Conservation (phyloP, 495 filamentous ascomycete genomes). For the Bathelium albidoporum region DNA sequence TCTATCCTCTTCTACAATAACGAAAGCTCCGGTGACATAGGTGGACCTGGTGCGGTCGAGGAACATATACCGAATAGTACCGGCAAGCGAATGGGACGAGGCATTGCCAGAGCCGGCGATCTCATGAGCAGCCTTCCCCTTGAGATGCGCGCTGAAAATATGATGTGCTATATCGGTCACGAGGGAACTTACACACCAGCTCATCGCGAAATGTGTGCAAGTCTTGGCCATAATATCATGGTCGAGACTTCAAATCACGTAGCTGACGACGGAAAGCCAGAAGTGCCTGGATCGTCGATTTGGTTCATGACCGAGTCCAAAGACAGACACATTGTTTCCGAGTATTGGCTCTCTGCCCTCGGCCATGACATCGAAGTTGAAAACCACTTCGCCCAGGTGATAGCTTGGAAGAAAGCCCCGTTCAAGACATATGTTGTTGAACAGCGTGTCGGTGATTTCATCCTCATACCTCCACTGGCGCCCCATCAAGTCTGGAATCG, state of each 20-base stretch:
- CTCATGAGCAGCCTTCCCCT: constrained; percentile 86
- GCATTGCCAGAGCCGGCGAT: constrained; percentile 62
- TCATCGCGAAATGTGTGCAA: constrained; percentile 96
- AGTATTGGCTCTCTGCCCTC: constrained; percentile 83
- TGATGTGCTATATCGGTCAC: constrained; percentile 98
- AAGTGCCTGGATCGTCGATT: constrained; percentile 75
- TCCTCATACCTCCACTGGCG: constrained; percentile 90
- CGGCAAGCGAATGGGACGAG: constrained; percentile 33
- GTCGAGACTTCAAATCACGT: constrained; percentile 62
- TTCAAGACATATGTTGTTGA: constrained; percentile 90
- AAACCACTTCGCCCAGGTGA: constrained; percentile 86
- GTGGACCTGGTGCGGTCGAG: constrained; percentile 38
- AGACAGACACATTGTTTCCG: constrained; percentile 74
- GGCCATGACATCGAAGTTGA: constrained; percentile 96
- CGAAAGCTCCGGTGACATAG: constrained; percentile 52
- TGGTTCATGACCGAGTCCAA: constrained; percentile 98
- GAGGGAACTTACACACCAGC: constrained; percentile 96
- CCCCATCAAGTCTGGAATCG: constrained; percentile 98
- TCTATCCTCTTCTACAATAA: constrained; percentile 77
- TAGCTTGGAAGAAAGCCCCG: constrained; percentile 83
- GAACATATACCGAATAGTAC: constrained; percentile 23
- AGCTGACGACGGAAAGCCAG: constrained; percentile 49
- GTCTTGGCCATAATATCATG: constrained; percentile 95
- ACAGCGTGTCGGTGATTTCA: constrained; percentile 86
- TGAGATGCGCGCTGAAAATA: constrained; percentile 80